Base-by-base conservation (phyloP, 345 rosid species). In the Stellera chamaejasme region DNA sequence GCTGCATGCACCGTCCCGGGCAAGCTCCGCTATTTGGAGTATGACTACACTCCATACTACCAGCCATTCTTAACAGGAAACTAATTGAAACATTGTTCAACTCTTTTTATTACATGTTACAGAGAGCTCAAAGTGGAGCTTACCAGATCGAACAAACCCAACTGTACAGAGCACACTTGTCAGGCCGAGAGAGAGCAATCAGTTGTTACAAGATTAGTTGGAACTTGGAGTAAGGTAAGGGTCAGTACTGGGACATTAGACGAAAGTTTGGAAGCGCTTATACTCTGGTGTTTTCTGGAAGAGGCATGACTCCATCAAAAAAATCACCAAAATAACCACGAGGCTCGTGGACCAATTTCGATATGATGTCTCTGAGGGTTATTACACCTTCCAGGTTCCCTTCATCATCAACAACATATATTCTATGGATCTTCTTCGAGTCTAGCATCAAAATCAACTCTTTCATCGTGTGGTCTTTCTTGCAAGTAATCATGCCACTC, bases 241-340 rank as follows among this genome's bases (percentile, higher is more conserved):
- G 25, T 13, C 28, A 50, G 8, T 14, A 67, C 41, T 26, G 53
- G 41, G 6, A 32, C 32, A 27, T 39, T 27, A 48, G 14, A 26
- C 27, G 15, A 48, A 42, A 43, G 53, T 45, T 45, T 32, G 39
- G 9, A 32, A 32, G 39, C 39, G 5, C 48, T 73, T 64, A 90
- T 48, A 84, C 95, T 66, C 97, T 65, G 79, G 84, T 66, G 70
- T 68, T 81, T 10, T 55, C 55, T 1, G 97, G 97, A 26, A 87
- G 69, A 6, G 95, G 95, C 28, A 84, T 55, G 26, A 87, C 81
- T 11, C 97, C 97, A 36, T 90, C 93, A 43, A 90, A 90, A 83
- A 90, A 90, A 72, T 90, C 93, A 1, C 97, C 97, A 46, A 90
- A 90, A 65, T 90, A 90, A 62, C 90, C 90, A 39, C 66, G 83